Base-by-base conservation (phyloP, 441 rosid genomes). In the Populus hybrid region DNA sequence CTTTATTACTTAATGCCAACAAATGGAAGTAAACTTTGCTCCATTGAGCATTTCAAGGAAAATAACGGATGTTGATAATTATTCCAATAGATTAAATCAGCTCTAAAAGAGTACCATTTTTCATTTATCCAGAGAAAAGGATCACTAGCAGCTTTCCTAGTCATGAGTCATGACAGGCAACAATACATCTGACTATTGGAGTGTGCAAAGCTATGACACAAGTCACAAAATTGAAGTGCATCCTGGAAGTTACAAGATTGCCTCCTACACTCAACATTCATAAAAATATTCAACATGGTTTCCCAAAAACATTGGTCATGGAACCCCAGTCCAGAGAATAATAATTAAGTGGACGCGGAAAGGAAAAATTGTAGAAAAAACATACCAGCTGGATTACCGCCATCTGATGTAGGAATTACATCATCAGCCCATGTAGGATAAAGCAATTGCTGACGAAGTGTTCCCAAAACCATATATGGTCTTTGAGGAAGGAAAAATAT, bases 401-500 rank as follows among this genome's bases (percentile, higher is more conserved):
- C 83, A 83, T 80, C 85, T 67, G 88, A 80, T 46, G 71, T 63
- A 23, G 78, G 71, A 64, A 73, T 78, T 77, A 66, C 79, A 75
- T 81, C 84, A 78, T 76, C 91, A 72, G 78, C 79, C 98, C 98
- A 93, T 57, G 87, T 84, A 67, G 99, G 99, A 84, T 95, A 95
- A 68, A 95, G 94, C 87, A 95, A 81, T 81, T 95, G 99, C 82
- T 93, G 95, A 79, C 99, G 97, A 83, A 95, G 91, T 30, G 97
- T 88, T 84, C 99, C 99, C 79, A 95, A 86, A 83, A 88, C 97
- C 99, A 95, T 95, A 85, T 95, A 95, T 28, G 98, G 99, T 74
- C 94, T 93, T 83, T 95, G 99, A 75, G 99, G 99, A 83, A 95
- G 97, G 76, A 95, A 95, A 81, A 95, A 88, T 74, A 88, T 73